Percentiles rank a stretch among this genome's conserved stretches.
These are phyloP conservation scores for Tephrocybe sp. DNA, from an alignment of 768 basidiomycete genomes.

Conservation along the genomic window DNA sequence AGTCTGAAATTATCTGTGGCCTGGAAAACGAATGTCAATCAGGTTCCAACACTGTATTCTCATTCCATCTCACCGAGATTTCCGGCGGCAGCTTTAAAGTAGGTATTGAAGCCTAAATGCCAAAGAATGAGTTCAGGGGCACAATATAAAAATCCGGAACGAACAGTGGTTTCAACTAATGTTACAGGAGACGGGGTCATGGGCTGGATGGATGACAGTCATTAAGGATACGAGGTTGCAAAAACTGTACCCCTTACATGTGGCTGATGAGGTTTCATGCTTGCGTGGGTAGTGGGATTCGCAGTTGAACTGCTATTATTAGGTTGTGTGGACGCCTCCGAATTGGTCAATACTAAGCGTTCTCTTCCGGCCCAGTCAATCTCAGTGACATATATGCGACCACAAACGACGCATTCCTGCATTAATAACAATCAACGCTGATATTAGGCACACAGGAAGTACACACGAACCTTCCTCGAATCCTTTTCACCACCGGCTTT, in stretches of 20 bases:
- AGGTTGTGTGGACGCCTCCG: neutral
- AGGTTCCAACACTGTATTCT: neutral
- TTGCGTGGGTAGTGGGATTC: neutral
- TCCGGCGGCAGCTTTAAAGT: constrained; percentile 2
- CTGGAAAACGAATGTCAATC: constrained; percentile 3
- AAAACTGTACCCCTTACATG: constrained; percentile 6
- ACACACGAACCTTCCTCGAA: constrained; percentile 56
- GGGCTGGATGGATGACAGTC: neutral
- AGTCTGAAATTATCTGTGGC: neutral
- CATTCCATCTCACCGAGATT: neutral
- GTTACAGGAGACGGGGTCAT: neutral
- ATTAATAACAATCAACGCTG: constrained; percentile 1
- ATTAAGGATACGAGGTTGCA: neutral
- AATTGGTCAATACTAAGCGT: constrained; percentile 32
- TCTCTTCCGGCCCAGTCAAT: constrained; percentile 49
- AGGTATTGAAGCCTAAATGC: neutral
- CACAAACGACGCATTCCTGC: constrained; percentile 81
- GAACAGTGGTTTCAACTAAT: neutral
- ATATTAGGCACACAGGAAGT: neutral
- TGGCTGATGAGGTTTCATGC: neutral
- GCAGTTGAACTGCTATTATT: neutral
- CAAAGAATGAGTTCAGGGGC: neutral
- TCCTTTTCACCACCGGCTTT: constrained; percentile 58
- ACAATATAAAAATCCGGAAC: neutral
- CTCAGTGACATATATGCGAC: constrained; percentile 54